Base-by-base conservation (phyloP, 1,284 basidiomycete genomes). In the Veloporphyrellus conicus region DNA sequence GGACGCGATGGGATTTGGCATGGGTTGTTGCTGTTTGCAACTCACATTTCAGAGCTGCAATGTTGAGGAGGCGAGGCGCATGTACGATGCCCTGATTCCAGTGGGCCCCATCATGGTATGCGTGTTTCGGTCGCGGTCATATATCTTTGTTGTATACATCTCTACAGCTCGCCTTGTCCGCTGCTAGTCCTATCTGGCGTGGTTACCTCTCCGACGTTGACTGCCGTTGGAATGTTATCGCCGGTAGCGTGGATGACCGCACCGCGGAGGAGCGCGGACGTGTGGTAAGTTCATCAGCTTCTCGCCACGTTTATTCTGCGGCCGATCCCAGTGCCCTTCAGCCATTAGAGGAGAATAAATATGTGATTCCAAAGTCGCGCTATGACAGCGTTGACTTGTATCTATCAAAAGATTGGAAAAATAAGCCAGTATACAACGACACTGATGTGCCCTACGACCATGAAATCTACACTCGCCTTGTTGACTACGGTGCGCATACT, bases 1-100 rank as follows among this genome's bases (percentile, higher is more conserved):
- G 77, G 96, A 99, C 68, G 94, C 96, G 2, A 98, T 98, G 96
- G 95, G 94, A 20, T 99, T 99, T 68, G 96, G 96, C 37, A 99
- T 98, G 95, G 96, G 96, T 3, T 98, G 95, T 62, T 96, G 92
- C 63, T 99, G 96, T 69, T 74, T 99, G 43, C 96, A 99, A 64
- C 79, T 99, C 55, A 99, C 96, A 4, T 97, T 99, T 73, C 96
- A 99, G 68, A 89, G 93, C 0, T 95, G 90, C 69, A 92, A 93
- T 67, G 84, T 99, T 23, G 76, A 80, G 35, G 93, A 99, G 67
- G 95, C 96, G 6, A 78, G 93, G 58, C 76, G 87, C 43, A 81
- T 98, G 64, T 99, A 99, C 66, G 96, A 99, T 67, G 90, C 90
- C 20, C 76, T 99, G 39, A 84, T 96, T 18, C 96, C 96, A 4